Evolutionary conservation across 2,329 filamentous ascomycete genomes (phyloP), one percentile per base, ranked within the genome.

Genomic region (Alternaria panax): DNA sequence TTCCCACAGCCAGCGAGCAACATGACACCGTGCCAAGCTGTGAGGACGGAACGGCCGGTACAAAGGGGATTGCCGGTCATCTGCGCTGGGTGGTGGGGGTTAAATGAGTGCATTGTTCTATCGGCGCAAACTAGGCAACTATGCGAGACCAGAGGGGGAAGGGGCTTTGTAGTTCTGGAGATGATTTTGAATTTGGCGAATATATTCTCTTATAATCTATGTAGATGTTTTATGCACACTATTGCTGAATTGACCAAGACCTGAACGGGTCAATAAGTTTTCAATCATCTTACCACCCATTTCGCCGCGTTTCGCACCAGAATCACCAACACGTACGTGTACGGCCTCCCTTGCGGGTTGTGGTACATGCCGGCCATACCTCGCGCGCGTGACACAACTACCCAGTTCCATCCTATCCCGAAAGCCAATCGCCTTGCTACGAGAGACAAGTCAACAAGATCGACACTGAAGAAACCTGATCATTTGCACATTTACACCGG

Each of bases 131-230:
- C 25, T 20, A 28, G 27, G 9, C n/a, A 16, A 32, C 27, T 32
- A 20, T 28, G 45, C 28, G 6, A 34, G 22, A 47, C 30, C 18
- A 32, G 28, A 32, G 16, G 8, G 14, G 30, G 12, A 48, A 7
- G 30, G 28, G 20, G 30, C 22, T 48, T 48, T 7, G 36, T 20
- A 48, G 5, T 48, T 22, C 22, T 36, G 14, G 30, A 34, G 20
- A 16, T 14, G 14, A 34, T 36, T 8, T 48, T 36, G 7, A 24
- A 24, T 25, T 48, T 22, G 45, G 45, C 45, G 30, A 22, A n/a
- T 48, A 24, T 48, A 30, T 48, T 24, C 36, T 48, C 11, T 36
- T 48, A 34, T 48, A 34, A 48, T 48, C 30, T 48, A n/a, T 48
- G 20, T 25, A 32, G 20, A 48, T 25, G 30, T 24, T 25, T 7